A percentile compares a stretch with the other conserved stretches of the same genome.
phyloP scores from a whole-genome alignment of 1,284 basidiomycete species.

The Ceratobasidium sp. region DNA sequence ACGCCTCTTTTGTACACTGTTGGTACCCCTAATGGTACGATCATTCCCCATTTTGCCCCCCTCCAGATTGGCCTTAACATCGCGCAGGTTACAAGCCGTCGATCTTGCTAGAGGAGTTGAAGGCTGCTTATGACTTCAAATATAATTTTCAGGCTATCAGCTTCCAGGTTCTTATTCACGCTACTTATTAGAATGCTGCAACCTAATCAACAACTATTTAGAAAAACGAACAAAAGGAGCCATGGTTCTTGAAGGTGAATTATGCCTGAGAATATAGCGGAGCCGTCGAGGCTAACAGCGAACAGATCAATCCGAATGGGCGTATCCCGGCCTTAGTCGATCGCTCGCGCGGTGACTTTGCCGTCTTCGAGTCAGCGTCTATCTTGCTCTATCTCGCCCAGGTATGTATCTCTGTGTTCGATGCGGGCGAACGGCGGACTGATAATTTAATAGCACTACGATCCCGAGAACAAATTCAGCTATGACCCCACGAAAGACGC shows the following conservation, averaged over 20 bases:
- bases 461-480: slow-evolving; percentile 66
- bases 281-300: neutral
- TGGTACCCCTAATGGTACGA: slow-evolving; percentile 71
- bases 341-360: slow-evolving; percentile 62
- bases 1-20: slow-evolving; percentile 71
- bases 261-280: neutral
- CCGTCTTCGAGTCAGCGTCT: slow-evolving; percentile 74
- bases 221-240: slow-evolving; percentile 65
- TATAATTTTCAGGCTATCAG: slow-evolving; percentile 69
- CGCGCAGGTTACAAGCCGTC: slow-evolving; percentile 53
- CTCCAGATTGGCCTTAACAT: slow-evolving; percentile 18
- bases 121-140: slow-evolving; percentile 66
- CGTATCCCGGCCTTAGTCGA: slow-evolving; percentile 70
- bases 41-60: neutral
- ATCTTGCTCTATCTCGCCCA: slow-evolving; percentile 73
- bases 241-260: slow-evolving; percentile 64
- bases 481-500: slow-evolving; percentile 59
- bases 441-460: slow-evolving; percentile 57
- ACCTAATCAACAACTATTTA: slow-evolving; percentile 4
- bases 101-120: slow-evolving; percentile 75
- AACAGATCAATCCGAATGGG: slow-evolving; percentile 70
- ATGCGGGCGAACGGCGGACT: neutral
- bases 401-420: slow-evolving; percentile 16
- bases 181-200: neutral
- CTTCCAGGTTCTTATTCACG: slow-evolving; percentile 52